Base-by-base conservation (phyloP, 179 eudicot species). In the Silene vulgaris region DNA sequence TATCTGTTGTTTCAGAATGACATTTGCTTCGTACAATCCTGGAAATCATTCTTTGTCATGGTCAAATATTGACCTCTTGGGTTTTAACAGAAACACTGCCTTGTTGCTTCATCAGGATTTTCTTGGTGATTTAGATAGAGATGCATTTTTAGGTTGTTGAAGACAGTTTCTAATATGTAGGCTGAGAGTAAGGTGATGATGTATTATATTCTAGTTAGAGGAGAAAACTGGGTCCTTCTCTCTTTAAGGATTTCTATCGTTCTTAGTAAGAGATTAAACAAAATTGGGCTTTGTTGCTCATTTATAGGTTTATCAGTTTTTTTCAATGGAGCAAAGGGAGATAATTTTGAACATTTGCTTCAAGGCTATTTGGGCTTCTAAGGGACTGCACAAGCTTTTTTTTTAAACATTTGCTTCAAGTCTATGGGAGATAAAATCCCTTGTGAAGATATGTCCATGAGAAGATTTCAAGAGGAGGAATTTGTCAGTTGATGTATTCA, bases 131-230 rank as follows among this genome's bases (percentile, higher is more conserved):
- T 23, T 19, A 2, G 35, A 28, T 17, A 8, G 12, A 23, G 37
- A 63, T 26, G 67, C 67, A 28, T 2, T 21, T 63, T 63, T 63
- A 23, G 67, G 67, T 23, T 63, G n/a, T 63, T 63, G 35, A 63
- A 11, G 67, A 21, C 17, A 14, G 35, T 63, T 63, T 63, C 37
- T 63, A 23, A 29, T 23, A 29, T 23, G 37, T 63, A 63, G 16
- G 37, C 28, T 63, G 35, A 63, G 35, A 63, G 67, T n/a, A 63
- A 63, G 67, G 67, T 23, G 29, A 61, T 19, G 28, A 63, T 26
- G 67, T 52, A 52, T 26, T 63, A 28, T 63, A 14, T 63, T 63
- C 35, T 63, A 29, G 67, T 63, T 9, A 63, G 67, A 63, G 67
- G 16, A 26, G 12, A 28, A 63, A 29, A 28, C 26, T 63, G 37